A percentile compares a stretch with the other conserved stretches of the same genome.
phyloP scores from a whole-genome alignment of 2,329 filamentous ascomycete species.

The Periconia sp. region DNA sequence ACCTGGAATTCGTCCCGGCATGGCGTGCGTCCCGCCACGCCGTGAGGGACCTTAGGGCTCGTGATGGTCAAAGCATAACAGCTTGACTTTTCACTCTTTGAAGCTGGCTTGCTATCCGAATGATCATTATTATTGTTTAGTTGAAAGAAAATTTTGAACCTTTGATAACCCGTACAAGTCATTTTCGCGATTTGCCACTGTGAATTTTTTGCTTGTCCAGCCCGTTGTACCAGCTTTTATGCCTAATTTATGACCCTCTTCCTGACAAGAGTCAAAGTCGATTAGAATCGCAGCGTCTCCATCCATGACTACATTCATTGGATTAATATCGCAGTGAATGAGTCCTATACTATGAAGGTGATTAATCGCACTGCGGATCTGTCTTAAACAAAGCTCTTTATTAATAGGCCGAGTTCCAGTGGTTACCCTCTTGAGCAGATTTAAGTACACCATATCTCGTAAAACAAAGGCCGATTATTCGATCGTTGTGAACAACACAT shows the following conservation, averaged over 20 bases:
- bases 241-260: conserved; percentile 4
- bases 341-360: conserved; percentile 5
- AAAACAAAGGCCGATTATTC: background rate
- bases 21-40: no score
- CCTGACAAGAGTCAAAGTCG: conserved; percentile 9
- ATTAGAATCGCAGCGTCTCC: conserved; percentile 5
- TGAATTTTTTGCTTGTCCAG: background rate
- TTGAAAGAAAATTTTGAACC: conserved; percentile 2
- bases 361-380: no score
- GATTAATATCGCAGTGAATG: conserved; percentile 6
- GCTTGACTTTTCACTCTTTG: no score
- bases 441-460: no score
- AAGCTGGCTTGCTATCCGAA: no score
- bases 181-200: conserved; percentile 4
- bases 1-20: no score
- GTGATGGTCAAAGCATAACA: no score
- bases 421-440: no score
- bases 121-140: no score
- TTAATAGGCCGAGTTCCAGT: no score
- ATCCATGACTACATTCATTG: conserved; percentile 7
- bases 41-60: no score
- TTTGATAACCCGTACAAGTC: conserved; percentile 6
- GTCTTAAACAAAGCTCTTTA: no score
- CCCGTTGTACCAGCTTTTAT: conserved; percentile 3
- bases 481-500: background rate